Evolutionary conservation across 495 filamentous ascomycete species (phyloP).

Genomic region (Darksidea phi): DNA sequence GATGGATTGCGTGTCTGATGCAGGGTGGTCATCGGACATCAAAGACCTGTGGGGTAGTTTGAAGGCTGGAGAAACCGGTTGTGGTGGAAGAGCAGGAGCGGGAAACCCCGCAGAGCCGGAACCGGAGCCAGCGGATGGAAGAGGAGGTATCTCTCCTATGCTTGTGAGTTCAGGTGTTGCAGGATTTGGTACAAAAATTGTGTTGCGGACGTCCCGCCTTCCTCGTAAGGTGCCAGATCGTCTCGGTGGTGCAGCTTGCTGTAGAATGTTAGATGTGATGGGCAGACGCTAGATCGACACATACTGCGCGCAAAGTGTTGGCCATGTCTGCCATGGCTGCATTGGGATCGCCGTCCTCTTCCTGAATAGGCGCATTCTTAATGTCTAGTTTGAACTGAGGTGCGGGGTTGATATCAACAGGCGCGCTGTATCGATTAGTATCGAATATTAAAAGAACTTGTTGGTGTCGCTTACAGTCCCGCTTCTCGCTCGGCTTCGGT

Average conservation of each 20-base stretch:
- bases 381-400: constrained; percentile 87
- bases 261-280: constrained; percentile 32
- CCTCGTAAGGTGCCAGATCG: constrained; percentile 79
- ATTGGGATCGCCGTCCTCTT: constrained; percentile 86
- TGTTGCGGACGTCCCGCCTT: constrained; percentile 75
- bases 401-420: constrained; percentile 20
- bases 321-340: constrained; percentile 87
- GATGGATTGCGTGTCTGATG: constrained; percentile 89
- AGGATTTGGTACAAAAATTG: constrained; percentile 39
- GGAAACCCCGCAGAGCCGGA: constrained; percentile 10
- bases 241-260: constrained; percentile 58
- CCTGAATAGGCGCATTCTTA: constrained; percentile 84
- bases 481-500: constrained; percentile 80
- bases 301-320: constrained; percentile 72
- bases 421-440: constrained; percentile 5
- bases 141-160: constrained; percentile 32
- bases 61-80: constrained; percentile 39
- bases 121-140: constrained; percentile 15
- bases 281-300: constrained; percentile 24
- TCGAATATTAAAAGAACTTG: neutral
- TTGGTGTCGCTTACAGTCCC: constrained; percentile 45
- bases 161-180: constrained; percentile 34
- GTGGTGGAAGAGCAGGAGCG: constrained; percentile 16
- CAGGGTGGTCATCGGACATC: constrained; percentile 53
- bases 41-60: constrained; percentile 36